These are phyloP conservation scores for Zymoseptoria brevis DNA, from an alignment of 2,329 filamentous ascomycete genomes.

Conservation along the genomic window DNA sequence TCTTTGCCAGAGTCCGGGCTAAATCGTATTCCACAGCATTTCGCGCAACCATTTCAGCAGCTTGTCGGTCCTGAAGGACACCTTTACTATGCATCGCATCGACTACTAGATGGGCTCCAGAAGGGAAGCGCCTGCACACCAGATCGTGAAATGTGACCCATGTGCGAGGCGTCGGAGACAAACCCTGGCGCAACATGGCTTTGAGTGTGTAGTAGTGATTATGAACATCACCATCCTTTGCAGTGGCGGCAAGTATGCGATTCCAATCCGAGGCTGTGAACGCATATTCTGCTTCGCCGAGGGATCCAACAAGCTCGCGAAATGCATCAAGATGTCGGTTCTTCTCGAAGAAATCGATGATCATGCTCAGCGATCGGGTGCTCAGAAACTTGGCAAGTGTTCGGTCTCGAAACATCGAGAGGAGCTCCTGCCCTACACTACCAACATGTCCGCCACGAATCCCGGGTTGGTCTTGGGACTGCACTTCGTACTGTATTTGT, in stretches of 20 bases:
- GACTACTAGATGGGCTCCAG: conserved; percentile 8
- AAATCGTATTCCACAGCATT: conserved; percentile 12
- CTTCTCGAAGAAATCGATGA: conserved; percentile 17
- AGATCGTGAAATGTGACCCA: conserved; percentile 23
- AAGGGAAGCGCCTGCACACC: conserved; percentile 9
- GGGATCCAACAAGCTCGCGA: conserved; percentile 11
- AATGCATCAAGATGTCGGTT: conserved; percentile 13
- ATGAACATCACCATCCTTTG: conserved; percentile 18
- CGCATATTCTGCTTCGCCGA: conserved; percentile 11
- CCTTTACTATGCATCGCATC: conserved; percentile 19
- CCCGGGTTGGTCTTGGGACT: background rate
- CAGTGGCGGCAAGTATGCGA: conserved; percentile 17
- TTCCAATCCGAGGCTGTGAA: conserved; percentile 17
- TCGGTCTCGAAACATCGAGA: conserved; percentile 11
- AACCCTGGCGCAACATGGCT: conserved; percentile 17
- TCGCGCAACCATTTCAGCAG: conserved; percentile 5
- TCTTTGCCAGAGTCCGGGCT: conserved; percentile 8
- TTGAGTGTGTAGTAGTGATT: conserved; percentile 22
- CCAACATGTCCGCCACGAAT: conserved; percentile 6
- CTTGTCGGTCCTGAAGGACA: conserved; percentile 11
- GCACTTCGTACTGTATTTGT: background rate
- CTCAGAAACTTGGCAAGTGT: conserved; percentile 10
- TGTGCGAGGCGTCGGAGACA: conserved; percentile 14
- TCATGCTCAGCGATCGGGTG: conserved; percentile 10
- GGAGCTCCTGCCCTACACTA: conserved; percentile 10